Evolutionary conservation across 768 basidiomycete genomes (phyloP), one percentile per base, ranked within the genome.

Genomic region (Xanthoconium purpureum): DNA sequence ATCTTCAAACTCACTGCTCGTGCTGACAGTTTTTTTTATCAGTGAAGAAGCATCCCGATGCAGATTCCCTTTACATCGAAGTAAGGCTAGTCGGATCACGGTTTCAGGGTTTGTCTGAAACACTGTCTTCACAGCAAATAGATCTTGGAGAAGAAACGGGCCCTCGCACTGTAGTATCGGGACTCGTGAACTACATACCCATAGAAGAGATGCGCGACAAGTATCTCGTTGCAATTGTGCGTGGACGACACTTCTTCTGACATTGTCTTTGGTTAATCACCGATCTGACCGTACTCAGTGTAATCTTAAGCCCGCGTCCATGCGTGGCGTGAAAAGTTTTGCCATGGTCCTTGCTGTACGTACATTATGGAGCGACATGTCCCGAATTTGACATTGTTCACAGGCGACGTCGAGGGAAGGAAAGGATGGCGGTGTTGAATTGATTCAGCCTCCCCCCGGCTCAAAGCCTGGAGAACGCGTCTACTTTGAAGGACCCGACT

Each of bases 311-410:
- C 96, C 96, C 6, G 96, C 90, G 8, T 87, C 80, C 62, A 98
- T 99, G 96, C 87, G 96, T 56, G 97, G 97, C 3, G 87, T 99
- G 63, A 98, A 98, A 77, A 96, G 94, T 57, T 96, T 89, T 66
- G 97, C 94, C 33, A 98, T 99, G 97, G 89, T 99, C 37, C 86
- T 99, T 58, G 89, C 88, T 67, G 94, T 94, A 71, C 46, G 85
- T 72, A 10, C 38, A 37, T 20, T 45, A 7, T 50, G 11, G 3
- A 28, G 18, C 29, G 47, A 15, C 20, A 28, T 33, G 17, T 37
- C 47, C 28, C 51, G 3, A 37, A 36, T 37, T 29, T 55, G 20
- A 67, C 48, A 17, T 29, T 33, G 32, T 37, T 50, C 8, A 30
- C 60, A 95, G 93, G 96, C 96, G 9, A 85, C 91, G 1, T 88